Percentiles rank a stretch among this genome's conserved stretches.
These are phyloP conservation scores for Cladophialophora immunda DNA, from an alignment of 2,329 filamentous ascomycete genomes.

Conservation along the genomic window DNA sequence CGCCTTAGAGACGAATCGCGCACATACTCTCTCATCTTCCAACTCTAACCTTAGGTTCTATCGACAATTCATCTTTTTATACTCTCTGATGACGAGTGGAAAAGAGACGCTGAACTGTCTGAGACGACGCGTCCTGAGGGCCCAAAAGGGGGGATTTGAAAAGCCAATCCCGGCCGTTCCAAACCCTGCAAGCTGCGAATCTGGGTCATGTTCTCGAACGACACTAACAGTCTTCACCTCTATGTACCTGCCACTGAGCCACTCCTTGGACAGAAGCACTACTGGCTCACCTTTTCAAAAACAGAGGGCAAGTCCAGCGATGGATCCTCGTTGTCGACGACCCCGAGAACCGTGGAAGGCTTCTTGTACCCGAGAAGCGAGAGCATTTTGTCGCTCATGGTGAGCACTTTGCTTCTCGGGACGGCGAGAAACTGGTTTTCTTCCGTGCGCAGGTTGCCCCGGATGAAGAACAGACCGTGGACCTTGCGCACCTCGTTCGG, in stretches of 20 bases:
- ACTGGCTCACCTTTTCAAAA: slow-evolving; percentile 27
- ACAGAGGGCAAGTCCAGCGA: slow-evolving; percentile 35
- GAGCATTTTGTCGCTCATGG: slow-evolving; percentile 47
- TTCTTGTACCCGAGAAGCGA: slow-evolving; percentile 48
- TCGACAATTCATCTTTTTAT: too few species aligned
- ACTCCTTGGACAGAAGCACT: not conserved
- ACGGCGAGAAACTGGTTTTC: slow-evolving; percentile 43
- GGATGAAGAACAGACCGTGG: slow-evolving; percentile 40
- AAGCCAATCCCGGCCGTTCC: too few species aligned
- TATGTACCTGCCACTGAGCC: not conserved
- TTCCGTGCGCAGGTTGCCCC: slow-evolving; percentile 39
- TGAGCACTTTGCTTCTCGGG: slow-evolving; percentile 37
- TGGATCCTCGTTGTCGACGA: slow-evolving; percentile 47
- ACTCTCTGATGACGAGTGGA: too few species aligned
- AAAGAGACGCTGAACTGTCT: too few species aligned
- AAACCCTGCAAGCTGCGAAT: too few species aligned
- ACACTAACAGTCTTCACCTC: too few species aligned
- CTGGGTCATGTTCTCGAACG: too few species aligned
- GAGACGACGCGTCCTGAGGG: too few species aligned
- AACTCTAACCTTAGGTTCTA: too few species aligned
- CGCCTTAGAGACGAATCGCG: too few species aligned
- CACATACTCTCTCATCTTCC: too few species aligned
- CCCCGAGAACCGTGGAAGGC: slow-evolving; percentile 44
- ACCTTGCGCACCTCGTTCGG: slow-evolving; percentile 37
- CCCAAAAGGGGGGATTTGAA: too few species aligned